Evolutionary conservation across 371 early-diverging fungal species (phyloP), one percentile per base, ranked within the genome.

Genomic region (Massospora cicadina): DNA sequence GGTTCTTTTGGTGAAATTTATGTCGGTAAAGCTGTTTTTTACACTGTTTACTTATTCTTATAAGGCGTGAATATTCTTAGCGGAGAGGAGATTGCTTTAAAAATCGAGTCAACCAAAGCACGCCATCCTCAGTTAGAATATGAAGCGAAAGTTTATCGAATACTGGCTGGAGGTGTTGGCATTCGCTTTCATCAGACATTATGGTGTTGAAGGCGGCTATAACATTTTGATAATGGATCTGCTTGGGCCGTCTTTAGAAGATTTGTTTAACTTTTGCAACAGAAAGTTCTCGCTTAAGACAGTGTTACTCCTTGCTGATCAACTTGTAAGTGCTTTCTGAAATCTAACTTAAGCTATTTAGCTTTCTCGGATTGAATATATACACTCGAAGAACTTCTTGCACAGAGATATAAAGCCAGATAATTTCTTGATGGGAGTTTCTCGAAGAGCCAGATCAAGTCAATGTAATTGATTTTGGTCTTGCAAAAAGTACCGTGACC

Each of bases 1-100:
- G 99, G 99, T 66, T 91, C 95, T 26, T 99, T 99, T 84, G 99
- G 99, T 55, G 98, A 98, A 71, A 98, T 99, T 70, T 98, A 93
- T 76, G 84, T 96, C 60, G 95, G 93, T 88, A 79, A 71, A 74
- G 56, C 43, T 58, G 54, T 29, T 26, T 1, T 21, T 33, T 33
- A 54, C 2, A 28, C 7, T 21, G 12, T 60, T 13, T n/a, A 67
- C 23, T 57, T 7, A 64, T 7, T 7, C 23, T 68, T 67, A 25
- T 56, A 71, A 93, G 93, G 94, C 27, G 88, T 86, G 33, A 95
- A 94, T 71, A 78, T 93, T 57, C 80, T 91, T 68, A 95, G 86
- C 66, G 89, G 88, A 58, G 95, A 95, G 71, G 93, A 96, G 71
- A 93, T 98, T 7, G 98, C 96, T 65, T 89, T 95, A 74, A 98